phyloP scores from a whole-genome alignment of 208 protist species.

The Wallacemonas sp. region DNA sequence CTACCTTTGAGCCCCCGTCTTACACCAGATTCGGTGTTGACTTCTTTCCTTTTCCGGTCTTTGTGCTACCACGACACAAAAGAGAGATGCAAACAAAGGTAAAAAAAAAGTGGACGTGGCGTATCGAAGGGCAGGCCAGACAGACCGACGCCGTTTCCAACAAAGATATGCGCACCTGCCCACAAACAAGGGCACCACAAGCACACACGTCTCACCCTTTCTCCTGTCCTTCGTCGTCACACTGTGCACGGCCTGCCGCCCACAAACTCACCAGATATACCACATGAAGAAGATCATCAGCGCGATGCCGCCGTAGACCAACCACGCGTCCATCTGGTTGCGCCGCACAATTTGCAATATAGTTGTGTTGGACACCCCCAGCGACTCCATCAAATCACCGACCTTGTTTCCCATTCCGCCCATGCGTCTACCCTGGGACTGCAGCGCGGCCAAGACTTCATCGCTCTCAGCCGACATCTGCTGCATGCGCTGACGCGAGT shows the following conservation, averaged over 20 bases:
- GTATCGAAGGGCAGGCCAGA: no score
- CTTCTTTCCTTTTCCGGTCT: no score
- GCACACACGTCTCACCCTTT: no score
- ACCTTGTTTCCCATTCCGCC: constrained; percentile 56
- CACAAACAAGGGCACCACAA: no score
- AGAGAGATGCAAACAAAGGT: no score
- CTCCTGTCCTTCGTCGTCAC: neutral
- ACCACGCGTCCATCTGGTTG: constrained; percentile 78
- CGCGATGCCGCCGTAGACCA: constrained; percentile 71
- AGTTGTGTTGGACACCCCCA: constrained; percentile 79
- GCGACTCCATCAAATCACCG: constrained; percentile 63
- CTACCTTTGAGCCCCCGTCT: no score
- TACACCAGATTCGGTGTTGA: no score
- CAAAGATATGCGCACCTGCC: no score
- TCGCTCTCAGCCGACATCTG: constrained; percentile 67
- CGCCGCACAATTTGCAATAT: constrained; percentile 77
- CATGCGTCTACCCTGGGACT: constrained; percentile 58
- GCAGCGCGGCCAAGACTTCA: constrained; percentile 61
- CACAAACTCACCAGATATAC: constrained; percentile 68
- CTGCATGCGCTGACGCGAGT: constrained; percentile 59
- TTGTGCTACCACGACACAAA: no score
- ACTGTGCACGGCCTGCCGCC: no score
- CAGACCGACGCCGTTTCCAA: no score
- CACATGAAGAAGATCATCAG: constrained; percentile 66
- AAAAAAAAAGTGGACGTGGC: no score